Percentiles rank a stretch among this genome's conserved stretches.
phyloP scores from a whole-genome alignment of 768 basidiomycete genomes.

The Mycena pura region DNA sequence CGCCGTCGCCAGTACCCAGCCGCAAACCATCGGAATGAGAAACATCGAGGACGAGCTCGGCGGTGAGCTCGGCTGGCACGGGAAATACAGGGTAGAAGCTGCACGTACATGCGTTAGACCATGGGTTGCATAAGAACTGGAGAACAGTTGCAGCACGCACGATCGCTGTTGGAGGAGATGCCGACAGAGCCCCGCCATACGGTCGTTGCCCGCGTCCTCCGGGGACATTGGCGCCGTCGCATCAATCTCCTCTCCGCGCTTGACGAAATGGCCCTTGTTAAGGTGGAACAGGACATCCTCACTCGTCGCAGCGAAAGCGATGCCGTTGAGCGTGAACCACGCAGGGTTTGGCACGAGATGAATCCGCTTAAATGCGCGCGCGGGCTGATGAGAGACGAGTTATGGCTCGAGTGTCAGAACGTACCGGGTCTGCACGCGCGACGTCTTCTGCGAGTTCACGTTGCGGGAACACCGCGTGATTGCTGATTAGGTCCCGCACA shows the following conservation, averaged over 20 bases:
- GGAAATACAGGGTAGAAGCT: slow-evolving; percentile 98
- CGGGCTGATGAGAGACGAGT: too few species aligned
- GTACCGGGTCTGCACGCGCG: slow-evolving; percentile 57
- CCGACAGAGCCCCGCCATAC: slow-evolving; percentile 79
- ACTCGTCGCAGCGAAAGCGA: slow-evolving; percentile 81
- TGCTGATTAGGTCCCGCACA: slow-evolving; percentile 78
- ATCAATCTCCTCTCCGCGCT: slow-evolving; percentile 68
- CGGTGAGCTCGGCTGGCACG: slow-evolving; percentile 70
- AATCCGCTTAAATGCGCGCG: too few species aligned
- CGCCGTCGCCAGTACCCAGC: slow-evolving; percentile 37
- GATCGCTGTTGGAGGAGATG: slow-evolving; percentile 88
- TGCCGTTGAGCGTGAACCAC: slow-evolving; percentile 82
- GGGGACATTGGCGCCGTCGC: slow-evolving; percentile 44
- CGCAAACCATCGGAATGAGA: slow-evolving; percentile 66
- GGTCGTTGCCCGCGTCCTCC: slow-evolving; percentile 63
- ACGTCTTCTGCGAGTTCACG: slow-evolving; percentile 56
- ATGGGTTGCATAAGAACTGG: background rate
- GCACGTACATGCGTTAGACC: slow-evolving; percentile 8
- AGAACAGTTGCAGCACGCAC: slow-evolving; percentile 51
- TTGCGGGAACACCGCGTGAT: slow-evolving; percentile 89
- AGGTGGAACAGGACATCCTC: slow-evolving; percentile 92
- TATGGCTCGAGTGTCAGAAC: slow-evolving; percentile 33
- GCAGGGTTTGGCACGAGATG: slow-evolving; percentile 87
- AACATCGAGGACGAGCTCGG: slow-evolving; percentile 90
- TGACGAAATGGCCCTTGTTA: slow-evolving; percentile 80